These are phyloP conservation scores for Diplosphaera chodatii DNA, from an alignment of 139 green algal genomes.

Conservation along the genomic window DNA sequence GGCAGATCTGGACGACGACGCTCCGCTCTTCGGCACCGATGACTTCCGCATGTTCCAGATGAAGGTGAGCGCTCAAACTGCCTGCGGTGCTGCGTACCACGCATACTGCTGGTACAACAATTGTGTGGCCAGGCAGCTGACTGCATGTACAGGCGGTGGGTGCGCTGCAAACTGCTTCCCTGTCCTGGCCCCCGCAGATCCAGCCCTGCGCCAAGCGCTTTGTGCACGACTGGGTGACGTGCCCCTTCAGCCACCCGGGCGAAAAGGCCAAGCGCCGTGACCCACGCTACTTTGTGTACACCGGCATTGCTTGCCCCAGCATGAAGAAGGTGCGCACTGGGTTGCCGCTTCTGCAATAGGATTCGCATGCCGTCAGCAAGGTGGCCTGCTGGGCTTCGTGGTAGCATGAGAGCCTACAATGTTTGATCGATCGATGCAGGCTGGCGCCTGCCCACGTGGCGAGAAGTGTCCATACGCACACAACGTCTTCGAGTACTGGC, in stretches of 20 bases:
- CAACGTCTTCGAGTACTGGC: slow-evolving; percentile 91
- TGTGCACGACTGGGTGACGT: slow-evolving; percentile 93
- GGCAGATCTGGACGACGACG: neutral
- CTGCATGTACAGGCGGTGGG: too few species aligned
- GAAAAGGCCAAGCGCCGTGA: slow-evolving; percentile 94
- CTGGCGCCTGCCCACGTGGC: slow-evolving; percentile 55
- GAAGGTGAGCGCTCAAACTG: too few species aligned
- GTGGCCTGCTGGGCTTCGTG: too few species aligned
- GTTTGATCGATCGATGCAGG: too few species aligned
- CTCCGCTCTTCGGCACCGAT: slow-evolving; percentile 23
- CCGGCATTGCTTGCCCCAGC: neutral
- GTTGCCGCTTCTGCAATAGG: too few species aligned
- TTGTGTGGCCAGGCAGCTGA: too few species aligned
- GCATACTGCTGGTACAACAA: too few species aligned
- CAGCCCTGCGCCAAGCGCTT: slow-evolving; percentile 73
- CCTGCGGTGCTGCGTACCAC: too few species aligned
- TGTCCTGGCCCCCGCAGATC: too few species aligned
- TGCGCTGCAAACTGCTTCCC: too few species aligned
- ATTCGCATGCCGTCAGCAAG: too few species aligned
- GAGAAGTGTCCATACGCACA: slow-evolving; percentile 78
- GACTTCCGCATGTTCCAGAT: slow-evolving; percentile 73
- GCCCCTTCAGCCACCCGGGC: slow-evolving; percentile 93
- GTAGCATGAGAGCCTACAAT: too few species aligned
- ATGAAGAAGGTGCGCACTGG: neutral
- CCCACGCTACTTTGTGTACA: slow-evolving; percentile 67